Evolutionary conservation across 768 basidiomycete genomes (phyloP), one percentile per base, ranked within the genome.

Genomic region (Serpula lacrymans): DNA sequence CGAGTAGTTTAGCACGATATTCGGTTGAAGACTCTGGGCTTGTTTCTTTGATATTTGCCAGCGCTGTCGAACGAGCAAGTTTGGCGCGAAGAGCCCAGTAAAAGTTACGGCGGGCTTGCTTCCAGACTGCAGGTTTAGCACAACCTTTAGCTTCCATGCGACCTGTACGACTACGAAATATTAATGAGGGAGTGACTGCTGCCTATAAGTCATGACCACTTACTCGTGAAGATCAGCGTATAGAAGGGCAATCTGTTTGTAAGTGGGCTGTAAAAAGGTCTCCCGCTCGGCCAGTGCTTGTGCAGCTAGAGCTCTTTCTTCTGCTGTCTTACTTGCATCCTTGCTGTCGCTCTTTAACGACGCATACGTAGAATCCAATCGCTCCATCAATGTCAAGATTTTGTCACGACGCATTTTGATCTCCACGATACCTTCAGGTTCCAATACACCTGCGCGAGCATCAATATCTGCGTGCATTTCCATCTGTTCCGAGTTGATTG

Each of bases 391-490:
- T 5, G 71, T 67, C 45, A 90, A 64, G 31, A 98, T 77, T 73
- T 95, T 97, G 61, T 95, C 93, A 32, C 90, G 84, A 47, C 96
- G 86, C 81, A 98, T 81, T 76, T 94, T 95, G 72, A 96, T 95
- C 65, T 98, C 96, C 42, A 98, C 77, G 56, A 98, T 80, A 63
- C 96, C 96, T 67, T 98, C 96, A 2, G 96, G 89, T 61, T 99
- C 96, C 32, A 90, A 72, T 22, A 99, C 91, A 73, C 96, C 96
- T 32, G 93, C 96, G 41, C 96, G 86, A 16, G 96, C 80, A 6
- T 96, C 94, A 32, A 88, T 81, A 57, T 98, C 96, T 18, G 94
- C 95, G 55, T 93, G 98, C 95, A 99, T 98, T 68, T 96, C 88
- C 95, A 99, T 96, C 63, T 96, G 91, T 53, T 89, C 82, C 2